These are phyloP conservation scores for Epithele typhae DNA, from an alignment of 768 basidiomycete genomes.

Conservation along the genomic window DNA sequence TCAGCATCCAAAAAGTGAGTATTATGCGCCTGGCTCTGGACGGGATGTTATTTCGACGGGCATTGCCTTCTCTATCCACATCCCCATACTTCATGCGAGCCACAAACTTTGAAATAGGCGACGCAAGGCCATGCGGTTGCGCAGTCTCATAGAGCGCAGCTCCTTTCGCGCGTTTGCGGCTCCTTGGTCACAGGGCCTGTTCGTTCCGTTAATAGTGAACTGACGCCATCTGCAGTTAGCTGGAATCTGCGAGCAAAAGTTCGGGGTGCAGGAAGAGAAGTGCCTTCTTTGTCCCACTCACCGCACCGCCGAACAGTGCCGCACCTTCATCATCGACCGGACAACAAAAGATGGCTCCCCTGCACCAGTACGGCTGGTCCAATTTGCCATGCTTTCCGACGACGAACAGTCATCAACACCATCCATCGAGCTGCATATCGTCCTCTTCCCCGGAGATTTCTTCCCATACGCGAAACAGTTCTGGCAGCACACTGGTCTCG, in stretches of 20 bases:
- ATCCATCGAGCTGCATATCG: constrained; percentile 72
- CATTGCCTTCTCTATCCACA: no score
- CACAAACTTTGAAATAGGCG: no score
- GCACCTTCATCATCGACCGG: constrained; percentile 61
- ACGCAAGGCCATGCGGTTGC: no score
- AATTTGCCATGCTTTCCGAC: constrained; percentile 68
- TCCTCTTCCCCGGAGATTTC: constrained; percentile 62
- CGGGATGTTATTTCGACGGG: no score
- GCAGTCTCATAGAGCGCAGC: no score
- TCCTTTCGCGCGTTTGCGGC: no score
- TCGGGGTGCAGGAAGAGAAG: constrained; percentile 63
- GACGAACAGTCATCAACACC: constrained; percentile 30
- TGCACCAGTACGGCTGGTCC: constrained; percentile 52
- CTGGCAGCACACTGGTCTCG: constrained; percentile 94
- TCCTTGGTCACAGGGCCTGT: no score
- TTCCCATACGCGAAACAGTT: constrained; percentile 78
- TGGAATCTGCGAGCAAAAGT: constrained; percentile 69
- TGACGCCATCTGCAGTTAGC: constrained; percentile 54
- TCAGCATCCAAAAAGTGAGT: constrained; percentile 76
- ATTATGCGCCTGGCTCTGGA: no score
- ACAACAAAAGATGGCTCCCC: constrained; percentile 39
- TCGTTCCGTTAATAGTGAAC: no score
- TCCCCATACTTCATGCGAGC: no score
- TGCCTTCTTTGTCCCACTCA: constrained; percentile 80
- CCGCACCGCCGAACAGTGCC: constrained; percentile 68